These are phyloP conservation scores for Colletotrichum lupini DNA, from an alignment of 2,329 filamentous ascomycete genomes.

Conservation along the genomic window DNA sequence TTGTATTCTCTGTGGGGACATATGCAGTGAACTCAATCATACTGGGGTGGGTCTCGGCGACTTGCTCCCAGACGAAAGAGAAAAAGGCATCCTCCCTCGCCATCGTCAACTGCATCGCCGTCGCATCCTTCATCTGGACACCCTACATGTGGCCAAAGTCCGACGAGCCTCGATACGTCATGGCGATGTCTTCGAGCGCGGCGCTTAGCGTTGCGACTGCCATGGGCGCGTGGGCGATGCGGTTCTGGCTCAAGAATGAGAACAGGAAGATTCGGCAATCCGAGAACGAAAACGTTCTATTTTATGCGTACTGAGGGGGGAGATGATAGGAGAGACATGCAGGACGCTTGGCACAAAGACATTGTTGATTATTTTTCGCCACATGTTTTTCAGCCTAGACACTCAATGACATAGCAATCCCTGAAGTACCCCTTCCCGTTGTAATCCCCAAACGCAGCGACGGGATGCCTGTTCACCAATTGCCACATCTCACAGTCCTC, in stretches of 20 bases:
- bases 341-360: too few species aligned
- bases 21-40: slow-evolving; percentile 49
- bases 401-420: slow-evolving; percentile 9
- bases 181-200: slow-evolving; percentile 42
- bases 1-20: slow-evolving; percentile 43
- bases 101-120: slow-evolving; percentile 42
- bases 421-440: slow-evolving; percentile 20
- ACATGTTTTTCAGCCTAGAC: neutral
- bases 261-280: slow-evolving; percentile 39
- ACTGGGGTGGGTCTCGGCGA: slow-evolving; percentile 49
- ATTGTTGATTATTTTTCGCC: too few species aligned
- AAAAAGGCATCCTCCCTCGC: slow-evolving; percentile 50
- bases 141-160: slow-evolving; percentile 46
- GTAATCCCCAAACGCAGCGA: slow-evolving; percentile 24
- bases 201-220: slow-evolving; percentile 36
- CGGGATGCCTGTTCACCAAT: neutral
- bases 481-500: slow-evolving; percentile 21
- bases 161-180: slow-evolving; percentile 40
- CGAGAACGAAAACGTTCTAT: slow-evolving; percentile 36
- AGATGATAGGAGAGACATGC: neutral
- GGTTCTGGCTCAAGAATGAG: slow-evolving; percentile 36
- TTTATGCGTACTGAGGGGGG: slow-evolving; percentile 37
- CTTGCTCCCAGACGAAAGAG: slow-evolving; percentile 52
- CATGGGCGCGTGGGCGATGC: slow-evolving; percentile 35
- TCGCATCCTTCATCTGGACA: slow-evolving; percentile 37